Evolutionary conservation across 352 stramenopile species (phyloP).

Genomic region (Phytophthora colocasiae): DNA sequence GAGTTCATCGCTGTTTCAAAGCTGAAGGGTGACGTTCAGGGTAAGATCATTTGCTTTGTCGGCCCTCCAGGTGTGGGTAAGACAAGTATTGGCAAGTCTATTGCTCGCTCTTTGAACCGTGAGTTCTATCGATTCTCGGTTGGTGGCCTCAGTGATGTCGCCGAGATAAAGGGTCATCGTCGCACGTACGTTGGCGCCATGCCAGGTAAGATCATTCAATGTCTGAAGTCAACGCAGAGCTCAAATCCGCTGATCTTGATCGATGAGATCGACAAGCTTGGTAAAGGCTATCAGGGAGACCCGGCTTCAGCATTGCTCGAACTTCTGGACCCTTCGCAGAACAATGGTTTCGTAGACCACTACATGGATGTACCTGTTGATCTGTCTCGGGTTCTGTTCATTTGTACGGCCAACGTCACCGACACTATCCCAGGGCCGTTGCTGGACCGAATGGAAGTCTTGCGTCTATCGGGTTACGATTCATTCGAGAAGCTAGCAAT

Average conservation of each 20-base stretch:
- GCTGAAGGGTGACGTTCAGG: conserved; percentile 95
- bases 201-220: conserved; percentile 99
- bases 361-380: conserved; percentile 99
- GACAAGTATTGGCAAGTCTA: conserved; percentile 96
- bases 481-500: conserved; percentile 98
- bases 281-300: conserved; percentile 92
- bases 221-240: conserved; percentile 97
- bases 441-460: conserved; percentile 99
- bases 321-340: conserved; percentile 97
- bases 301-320: conserved; percentile 97
- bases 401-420: conserved; percentile 96
- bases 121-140: conserved; percentile 99
- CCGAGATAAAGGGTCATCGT: conserved; percentile 99
- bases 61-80: conserved; percentile 95
- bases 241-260: conserved; percentile 99
- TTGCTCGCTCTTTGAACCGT: conserved; percentile 95
- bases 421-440: conserved; percentile 97
- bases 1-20: conserved; percentile 99
- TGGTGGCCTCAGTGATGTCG: conserved; percentile 96
- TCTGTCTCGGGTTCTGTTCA: conserved; percentile 97
- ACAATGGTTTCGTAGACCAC: conserved; percentile 97
- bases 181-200: conserved; percentile 99
- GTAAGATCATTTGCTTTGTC: conserved; percentile 98
- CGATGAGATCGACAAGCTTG: conserved; percentile 95
- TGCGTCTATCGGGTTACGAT: conserved; percentile 96